Evolutionary conservation across 257 asterid genomes (phyloP).

Genomic region (Scutellaria galericulata): DNA sequence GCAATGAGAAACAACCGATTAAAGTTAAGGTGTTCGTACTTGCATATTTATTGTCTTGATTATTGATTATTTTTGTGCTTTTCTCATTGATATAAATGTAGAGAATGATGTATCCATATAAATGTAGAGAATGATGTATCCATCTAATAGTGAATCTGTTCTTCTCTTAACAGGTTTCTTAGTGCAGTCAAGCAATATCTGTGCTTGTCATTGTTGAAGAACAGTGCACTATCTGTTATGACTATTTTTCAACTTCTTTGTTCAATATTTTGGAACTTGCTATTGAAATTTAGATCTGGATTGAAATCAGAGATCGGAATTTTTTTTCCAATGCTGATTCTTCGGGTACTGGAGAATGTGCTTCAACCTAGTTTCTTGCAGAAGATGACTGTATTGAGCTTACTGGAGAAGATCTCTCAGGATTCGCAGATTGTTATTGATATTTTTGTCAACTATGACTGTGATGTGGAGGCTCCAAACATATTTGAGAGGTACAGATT

Average conservation of each 20-base stretch:
- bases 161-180: slow-evolving; percentile 73
- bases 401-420: slow-evolving; percentile 81
- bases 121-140: slow-evolving; percentile 28
- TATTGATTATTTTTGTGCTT: slow-evolving; percentile 22
- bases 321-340: slow-evolving; percentile 94
- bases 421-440: slow-evolving; percentile 86
- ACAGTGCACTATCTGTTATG: slow-evolving; percentile 97
- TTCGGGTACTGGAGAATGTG: slow-evolving; percentile 97
- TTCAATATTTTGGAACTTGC: slow-evolving; percentile 61
- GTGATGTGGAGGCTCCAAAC: slow-evolving; percentile 99
- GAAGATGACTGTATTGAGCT: slow-evolving; percentile 90
- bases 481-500: slow-evolving; percentile 82
- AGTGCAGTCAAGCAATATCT: slow-evolving; percentile 85
- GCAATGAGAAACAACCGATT: slow-evolving; percentile 30
- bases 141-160: slow-evolving; percentile 32
- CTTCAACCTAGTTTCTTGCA: slow-evolving; percentile 98
- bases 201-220: slow-evolving; percentile 94
- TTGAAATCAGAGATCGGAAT: slow-evolving; percentile 96
- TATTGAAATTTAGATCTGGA: slow-evolving; percentile 82
- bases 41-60: neutral
- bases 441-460: slow-evolving; percentile 91
- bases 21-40: slow-evolving; percentile 15
- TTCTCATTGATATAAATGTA: slow-evolving; percentile 24
- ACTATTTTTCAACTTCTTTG: slow-evolving; percentile 88
- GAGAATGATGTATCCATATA: slow-evolving; percentile 29